Evolutionary conservation across 352 stramenopile species (phyloP), one percentile per base, ranked within the genome.

Genomic region (Phytophthora crassamura): DNA sequence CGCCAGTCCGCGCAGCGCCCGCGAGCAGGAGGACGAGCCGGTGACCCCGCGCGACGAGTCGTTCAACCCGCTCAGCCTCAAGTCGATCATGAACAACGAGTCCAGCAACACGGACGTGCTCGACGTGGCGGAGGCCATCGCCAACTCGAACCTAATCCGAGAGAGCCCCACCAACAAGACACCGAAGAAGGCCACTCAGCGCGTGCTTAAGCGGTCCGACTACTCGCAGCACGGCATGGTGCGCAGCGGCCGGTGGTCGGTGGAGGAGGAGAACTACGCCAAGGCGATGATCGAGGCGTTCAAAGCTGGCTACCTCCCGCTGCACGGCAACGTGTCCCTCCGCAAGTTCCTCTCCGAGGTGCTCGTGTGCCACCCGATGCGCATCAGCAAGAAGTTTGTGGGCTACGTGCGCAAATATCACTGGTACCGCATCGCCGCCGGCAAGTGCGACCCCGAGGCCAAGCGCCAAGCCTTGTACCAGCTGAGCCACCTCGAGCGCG

Each of bases 381-480:
- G 89, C 51, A 93, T 97, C 65, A 96, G 88, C 61, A 97, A 97
- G 69, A 97, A 97, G 73, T 97, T 96, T 65, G 86, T 93, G 16
- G 89, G 89, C 30, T 91, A 92, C 48, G 86, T 94, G 32, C 90
- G 82, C 66, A 97, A 93, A 72, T 93, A 93, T 74, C 84, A 93
- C 57, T 93, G 84, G 84, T 93, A 93, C 64, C 83, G 79, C 51
- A 90, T 90, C 58, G 78, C 83, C 7, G 78, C 81, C 9, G 78
- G 81, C 59, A 84, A 85, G 52, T 84, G 77, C 41, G 78, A 90
- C 22, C 70, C 78, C 7, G 67, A 83, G 60, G 74, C 73, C 35
- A 82, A 81, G 52, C 69, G 60, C 7, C 64, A 69, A 40, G 78
- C 73, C 5, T 64, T 90, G 50, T 54, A 74, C 46, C 64, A 75